phyloP scores from a whole-genome alignment of 1,284 basidiomycete genomes.

The Cystobasidiaceae sp. region DNA sequence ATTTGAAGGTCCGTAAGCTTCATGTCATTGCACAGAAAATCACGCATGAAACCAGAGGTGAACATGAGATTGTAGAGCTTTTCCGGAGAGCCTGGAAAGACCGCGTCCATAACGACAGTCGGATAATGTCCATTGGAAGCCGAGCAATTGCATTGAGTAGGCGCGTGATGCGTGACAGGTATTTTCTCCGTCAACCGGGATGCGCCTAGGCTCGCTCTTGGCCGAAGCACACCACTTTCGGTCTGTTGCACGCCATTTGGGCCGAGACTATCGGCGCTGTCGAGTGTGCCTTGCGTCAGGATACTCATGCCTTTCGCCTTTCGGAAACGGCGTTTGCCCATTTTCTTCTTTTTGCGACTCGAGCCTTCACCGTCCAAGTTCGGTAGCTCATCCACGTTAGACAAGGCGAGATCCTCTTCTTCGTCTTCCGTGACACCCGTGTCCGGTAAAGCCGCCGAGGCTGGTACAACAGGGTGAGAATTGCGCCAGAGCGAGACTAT shows the following conservation, averaged over 20 bases:
- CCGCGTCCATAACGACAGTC: conserved; percentile 69
- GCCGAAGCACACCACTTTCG: neutral
- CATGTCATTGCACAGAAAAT: conserved; percentile 82
- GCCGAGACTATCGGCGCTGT: neutral
- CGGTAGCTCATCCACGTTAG: neutral
- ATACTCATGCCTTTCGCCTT: conserved; percentile 6
- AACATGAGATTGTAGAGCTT: conserved; percentile 96
- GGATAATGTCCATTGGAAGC: conserved; percentile 55
- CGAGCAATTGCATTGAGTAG: conserved; percentile 14
- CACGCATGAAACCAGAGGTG: conserved; percentile 89
- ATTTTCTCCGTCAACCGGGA: neutral
- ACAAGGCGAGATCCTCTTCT: conserved; percentile 39
- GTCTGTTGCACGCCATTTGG: neutral
- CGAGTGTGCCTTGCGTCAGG: neutral
- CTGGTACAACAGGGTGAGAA: conserved; percentile 67
- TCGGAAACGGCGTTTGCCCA: conserved; percentile 13
- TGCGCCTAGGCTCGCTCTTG: neutral
- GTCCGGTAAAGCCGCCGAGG: conserved; percentile 46
- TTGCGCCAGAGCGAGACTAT: conserved; percentile 94
- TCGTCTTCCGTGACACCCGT: conserved; percentile 35
- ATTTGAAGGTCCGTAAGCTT: conserved; percentile 86
- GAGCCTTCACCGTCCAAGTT: conserved; percentile 21
- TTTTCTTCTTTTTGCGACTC: conserved; percentile 25
- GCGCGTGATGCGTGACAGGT: conserved; percentile 2
- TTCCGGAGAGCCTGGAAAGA: conserved; percentile 83